These are phyloP conservation scores for Eucommia ulmoides DNA, from an alignment of 257 asterid species.

Conservation along the genomic window DNA sequence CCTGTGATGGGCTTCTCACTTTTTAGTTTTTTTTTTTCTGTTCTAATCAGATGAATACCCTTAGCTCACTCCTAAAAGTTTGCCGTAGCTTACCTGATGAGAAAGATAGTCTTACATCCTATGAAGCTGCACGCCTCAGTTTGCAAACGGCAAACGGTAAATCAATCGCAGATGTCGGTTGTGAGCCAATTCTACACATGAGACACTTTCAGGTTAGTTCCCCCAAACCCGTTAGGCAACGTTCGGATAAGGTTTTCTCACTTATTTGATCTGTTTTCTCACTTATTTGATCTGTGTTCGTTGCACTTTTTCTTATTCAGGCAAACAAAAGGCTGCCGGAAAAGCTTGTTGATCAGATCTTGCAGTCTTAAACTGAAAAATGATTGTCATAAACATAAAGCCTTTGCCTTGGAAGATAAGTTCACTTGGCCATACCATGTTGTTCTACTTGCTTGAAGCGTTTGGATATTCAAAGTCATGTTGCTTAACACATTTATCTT, in stretches of 20 bases:
- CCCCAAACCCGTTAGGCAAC: too few species aligned
- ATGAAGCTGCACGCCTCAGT: constrained; percentile 80
- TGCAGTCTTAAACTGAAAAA: constrained; percentile 21
- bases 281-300: not conserved
- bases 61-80: constrained; percentile 64
- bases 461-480: too few species aligned
- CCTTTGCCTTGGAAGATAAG: too few species aligned
- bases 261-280: not conserved
- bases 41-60: constrained; percentile 67
- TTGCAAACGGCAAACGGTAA: constrained; percentile 74
- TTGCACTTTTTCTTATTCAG: constrained; percentile 26
- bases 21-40: too few species aligned
- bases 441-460: too few species aligned
- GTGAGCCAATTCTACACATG: constrained; percentile 96
- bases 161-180: constrained; percentile 83
- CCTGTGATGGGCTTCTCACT: too few species aligned
- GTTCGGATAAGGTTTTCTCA: not conserved
- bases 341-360: constrained; percentile 62
- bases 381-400: too few species aligned
- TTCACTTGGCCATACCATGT: too few species aligned
- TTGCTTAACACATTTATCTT: too few species aligned
- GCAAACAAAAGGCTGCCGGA: constrained; percentile 70
- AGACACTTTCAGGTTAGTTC: constrained; percentile 79
- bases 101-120: constrained; percentile 38
- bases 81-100: constrained; percentile 57